Conservation (phyloP, 768 basidiomycete species). For the Lactifluus hygrophoroides region DNA sequence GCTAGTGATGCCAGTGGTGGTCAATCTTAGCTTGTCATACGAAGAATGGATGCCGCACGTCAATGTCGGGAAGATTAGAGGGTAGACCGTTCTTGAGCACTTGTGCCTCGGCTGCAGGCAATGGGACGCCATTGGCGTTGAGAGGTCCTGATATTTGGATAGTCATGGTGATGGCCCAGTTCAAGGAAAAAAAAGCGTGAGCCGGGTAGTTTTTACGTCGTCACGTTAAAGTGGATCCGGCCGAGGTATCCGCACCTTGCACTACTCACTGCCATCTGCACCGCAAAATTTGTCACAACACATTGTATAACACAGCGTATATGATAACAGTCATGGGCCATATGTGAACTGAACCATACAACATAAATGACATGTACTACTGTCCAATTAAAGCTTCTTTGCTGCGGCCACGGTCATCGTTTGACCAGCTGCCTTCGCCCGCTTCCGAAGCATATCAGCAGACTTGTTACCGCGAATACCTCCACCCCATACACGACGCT, state of each 20-base stretch:
- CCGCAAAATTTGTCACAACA: no score
- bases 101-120: slow-evolving; percentile 6
- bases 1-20: slow-evolving; percentile 29
- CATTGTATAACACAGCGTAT: no score
- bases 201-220: not conserved
- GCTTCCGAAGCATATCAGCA: slow-evolving; percentile 85
- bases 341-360: not conserved
- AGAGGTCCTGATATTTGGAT: not conserved
- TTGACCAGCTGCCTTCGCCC: slow-evolving; percentile 85
- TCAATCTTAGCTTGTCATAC: not conserved
- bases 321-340: not conserved
- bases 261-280: no score
- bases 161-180: not conserved
- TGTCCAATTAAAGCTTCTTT: slow-evolving; percentile 51
- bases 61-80: slow-evolving; percentile 11
- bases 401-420: slow-evolving; percentile 45
- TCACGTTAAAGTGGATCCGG: not conserved
- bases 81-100: slow-evolving; percentile 15
- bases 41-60: slow-evolving; percentile 8
- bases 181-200: not conserved
- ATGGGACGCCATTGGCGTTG: slow-evolving; percentile 10
- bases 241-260: not conserved
- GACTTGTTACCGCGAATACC: slow-evolving; percentile 94
- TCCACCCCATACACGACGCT: slow-evolving; percentile 91
- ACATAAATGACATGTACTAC: not conserved